Percentiles rank a stretch among this genome's conserved stretches.
These are phyloP conservation scores for Astrocystis sublimbata DNA, from an alignment of 495 filamentous ascomycete genomes.

Conservation along the genomic window DNA sequence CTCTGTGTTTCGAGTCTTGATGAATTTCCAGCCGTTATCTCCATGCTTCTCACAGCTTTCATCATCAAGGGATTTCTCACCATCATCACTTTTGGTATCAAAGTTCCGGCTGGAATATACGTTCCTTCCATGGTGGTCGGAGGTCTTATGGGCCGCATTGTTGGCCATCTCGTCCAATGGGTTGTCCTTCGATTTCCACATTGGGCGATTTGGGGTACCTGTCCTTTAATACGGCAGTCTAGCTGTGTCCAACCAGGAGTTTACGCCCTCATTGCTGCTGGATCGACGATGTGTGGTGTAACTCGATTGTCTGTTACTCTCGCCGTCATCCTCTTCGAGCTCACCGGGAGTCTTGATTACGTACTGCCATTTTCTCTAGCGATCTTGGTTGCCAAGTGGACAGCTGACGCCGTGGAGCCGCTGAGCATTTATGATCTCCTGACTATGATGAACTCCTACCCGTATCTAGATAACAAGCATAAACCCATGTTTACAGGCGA, in stretches of 20 bases:
- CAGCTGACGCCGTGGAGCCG: conserved; percentile 92
- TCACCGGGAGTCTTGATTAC: conserved; percentile 92
- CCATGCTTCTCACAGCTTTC: conserved; percentile 73
- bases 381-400: conserved; percentile 95
- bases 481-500: conserved; percentile 84
- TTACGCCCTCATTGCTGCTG: conserved; percentile 92
- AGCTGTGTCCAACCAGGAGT: conserved; percentile 94
- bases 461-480: conserved; percentile 91
- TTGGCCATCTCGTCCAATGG: conserved; percentile 87
- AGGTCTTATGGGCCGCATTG: conserved; percentile 84
- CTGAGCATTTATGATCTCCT: conserved; percentile 94
- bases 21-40: conserved; percentile 71
- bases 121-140: conserved; percentile 98
- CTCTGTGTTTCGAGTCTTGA: conserved; percentile 73
- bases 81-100: conserved; percentile 87
- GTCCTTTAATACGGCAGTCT: conserved; percentile 65
- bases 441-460: conserved; percentile 96
- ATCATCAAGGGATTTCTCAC: conserved; percentile 88
- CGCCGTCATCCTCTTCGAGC: conserved; percentile 91
- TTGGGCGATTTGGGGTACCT: conserved; percentile 70
- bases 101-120: conserved; percentile 95
- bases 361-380: conserved; percentile 93
- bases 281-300: conserved; percentile 97
- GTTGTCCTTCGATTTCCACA: conserved; percentile 70
- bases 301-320: conserved; percentile 92